A percentile compares a stretch with the other conserved stretches of the same genome.
Conservation (phyloP, 148 eudicot species). For the Oxyria digyna region DNA sequence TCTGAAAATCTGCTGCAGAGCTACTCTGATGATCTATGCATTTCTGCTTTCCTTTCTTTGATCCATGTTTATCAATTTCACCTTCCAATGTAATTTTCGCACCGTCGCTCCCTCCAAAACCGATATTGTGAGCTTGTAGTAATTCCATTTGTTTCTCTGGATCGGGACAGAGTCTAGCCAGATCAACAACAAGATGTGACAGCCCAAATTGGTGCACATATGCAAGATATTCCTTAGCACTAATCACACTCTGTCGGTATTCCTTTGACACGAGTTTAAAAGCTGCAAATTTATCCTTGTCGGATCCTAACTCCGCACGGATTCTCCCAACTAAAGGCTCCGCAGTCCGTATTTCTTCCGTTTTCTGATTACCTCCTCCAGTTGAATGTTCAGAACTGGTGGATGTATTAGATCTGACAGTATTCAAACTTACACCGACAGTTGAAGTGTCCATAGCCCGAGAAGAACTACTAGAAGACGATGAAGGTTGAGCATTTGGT, state of each 20-base stretch:
- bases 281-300: conserved; percentile 46
- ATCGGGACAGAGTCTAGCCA: conserved; percentile 77
- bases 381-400: conserved; percentile 19
- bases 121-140: conserved; percentile 31
- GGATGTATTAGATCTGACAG: conserved; percentile 7
- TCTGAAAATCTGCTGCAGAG: background rate
- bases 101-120: conserved; percentile 14
- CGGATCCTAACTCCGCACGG: conserved; percentile 42
- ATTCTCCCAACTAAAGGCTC: conserved; percentile 57
- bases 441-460: conserved; percentile 15
- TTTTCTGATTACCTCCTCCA: background rate
- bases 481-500: conserved; percentile 11
- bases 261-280: conserved; percentile 63
- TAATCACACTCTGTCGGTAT: conserved; percentile 58
- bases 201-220: conserved; percentile 69
- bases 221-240: conserved; percentile 44
- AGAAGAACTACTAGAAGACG: conserved; percentile 22
- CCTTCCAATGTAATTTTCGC: conserved; percentile 14
- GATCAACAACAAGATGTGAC: conserved; percentile 58
- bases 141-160: conserved; percentile 50
- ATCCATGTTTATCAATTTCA: too few species aligned
- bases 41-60: conserved; percentile 57
- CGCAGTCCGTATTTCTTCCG: conserved; percentile 41
- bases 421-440: background rate
- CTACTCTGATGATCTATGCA: conserved; percentile 12